Conservation (phyloP, 306 rosid genomes). For the Carpinus fangiana region DNA sequence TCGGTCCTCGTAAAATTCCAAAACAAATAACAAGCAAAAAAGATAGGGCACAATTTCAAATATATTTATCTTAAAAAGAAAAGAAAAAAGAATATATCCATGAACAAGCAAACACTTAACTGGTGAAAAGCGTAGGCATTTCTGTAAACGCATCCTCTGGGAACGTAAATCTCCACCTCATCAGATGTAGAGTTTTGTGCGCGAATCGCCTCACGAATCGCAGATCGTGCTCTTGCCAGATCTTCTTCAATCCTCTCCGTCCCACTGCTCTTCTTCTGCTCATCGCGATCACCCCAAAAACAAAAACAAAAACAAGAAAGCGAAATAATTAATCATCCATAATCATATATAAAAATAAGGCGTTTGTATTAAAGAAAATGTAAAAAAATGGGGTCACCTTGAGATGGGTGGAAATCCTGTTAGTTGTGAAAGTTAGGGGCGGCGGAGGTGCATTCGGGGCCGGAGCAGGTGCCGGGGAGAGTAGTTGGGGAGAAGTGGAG, state of each 20-base stretch:
- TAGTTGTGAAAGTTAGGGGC: background rate
- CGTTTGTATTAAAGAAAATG: too few species aligned
- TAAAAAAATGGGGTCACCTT: background rate
- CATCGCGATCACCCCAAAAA: background rate
- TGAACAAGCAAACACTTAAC: slow-evolving; percentile 35
- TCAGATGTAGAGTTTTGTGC: slow-evolving; percentile 40
- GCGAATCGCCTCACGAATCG: slow-evolving; percentile 43
- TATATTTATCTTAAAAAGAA: background rate
- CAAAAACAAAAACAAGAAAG: background rate
- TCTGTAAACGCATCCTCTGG: slow-evolving; percentile 61
- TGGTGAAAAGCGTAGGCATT: slow-evolving; percentile 68
- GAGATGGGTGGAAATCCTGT: background rate
- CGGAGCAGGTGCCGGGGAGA: too few species aligned
- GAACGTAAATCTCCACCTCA: slow-evolving; percentile 43
- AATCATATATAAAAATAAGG: too few species aligned
- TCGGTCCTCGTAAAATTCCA: too few species aligned
- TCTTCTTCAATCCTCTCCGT: slow-evolving; percentile 48
- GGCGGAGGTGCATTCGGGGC: background rate
- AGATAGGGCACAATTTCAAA: too few species aligned
- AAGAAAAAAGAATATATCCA: background rate
- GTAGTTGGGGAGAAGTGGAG: background rate
- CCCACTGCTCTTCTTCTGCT: slow-evolving; percentile 13
- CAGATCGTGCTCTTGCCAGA: slow-evolving; percentile 53
- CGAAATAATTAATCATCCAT: background rate
- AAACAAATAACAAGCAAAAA: too few species aligned